Conservation (phyloP, 345 rosid species). For the Camelina neglecta region DNA sequence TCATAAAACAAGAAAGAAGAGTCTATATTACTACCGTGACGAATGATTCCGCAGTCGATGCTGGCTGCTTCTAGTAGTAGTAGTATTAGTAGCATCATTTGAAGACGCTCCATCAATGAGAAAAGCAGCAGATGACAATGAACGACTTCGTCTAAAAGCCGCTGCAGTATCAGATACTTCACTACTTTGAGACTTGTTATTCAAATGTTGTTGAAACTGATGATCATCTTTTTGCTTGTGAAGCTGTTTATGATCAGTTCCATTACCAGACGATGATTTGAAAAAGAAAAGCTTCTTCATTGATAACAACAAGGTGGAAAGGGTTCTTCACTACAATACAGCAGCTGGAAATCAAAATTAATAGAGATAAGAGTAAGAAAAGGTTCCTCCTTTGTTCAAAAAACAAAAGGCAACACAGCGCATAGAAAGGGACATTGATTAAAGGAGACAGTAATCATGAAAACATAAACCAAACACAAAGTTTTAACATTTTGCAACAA, state of each 20-base stretch:
- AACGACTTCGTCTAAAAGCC: constrained; percentile 80
- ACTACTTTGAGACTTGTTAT: constrained; percentile 59
- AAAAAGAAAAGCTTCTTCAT: constrained; percentile 97
- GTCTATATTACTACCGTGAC: constrained; percentile 48
- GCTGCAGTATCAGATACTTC: constrained; percentile 52
- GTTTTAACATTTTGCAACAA: constrained; percentile 1
- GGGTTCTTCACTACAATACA: constrained; percentile 24
- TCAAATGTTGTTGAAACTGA: constrained; percentile 27
- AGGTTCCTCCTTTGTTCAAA: constrained; percentile 7
- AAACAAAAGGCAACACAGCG: constrained; percentile 16
- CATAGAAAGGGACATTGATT: constrained; percentile 12
- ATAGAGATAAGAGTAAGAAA: background rate
- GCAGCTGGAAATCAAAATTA: constrained; percentile 45
- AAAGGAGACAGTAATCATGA: constrained; percentile 19
- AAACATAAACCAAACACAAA: background rate
- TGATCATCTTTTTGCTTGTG: constrained; percentile 49
- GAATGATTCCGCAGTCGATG: constrained; percentile 50
- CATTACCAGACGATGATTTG: constrained; percentile 54
- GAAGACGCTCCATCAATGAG: constrained; percentile 53
- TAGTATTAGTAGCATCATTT: constrained; percentile 37
- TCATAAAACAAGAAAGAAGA: constrained; percentile 41
- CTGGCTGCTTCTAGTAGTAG: constrained; percentile 14
- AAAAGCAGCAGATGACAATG: constrained; percentile 72
- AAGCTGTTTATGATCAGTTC: constrained; percentile 59
- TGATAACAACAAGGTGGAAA: background rate